A percentile compares a stretch with the other conserved stretches of the same genome.
Evolutionary conservation across 768 basidiomycete species (phyloP).

Genomic region (Filobasidium wieringae): DNA sequence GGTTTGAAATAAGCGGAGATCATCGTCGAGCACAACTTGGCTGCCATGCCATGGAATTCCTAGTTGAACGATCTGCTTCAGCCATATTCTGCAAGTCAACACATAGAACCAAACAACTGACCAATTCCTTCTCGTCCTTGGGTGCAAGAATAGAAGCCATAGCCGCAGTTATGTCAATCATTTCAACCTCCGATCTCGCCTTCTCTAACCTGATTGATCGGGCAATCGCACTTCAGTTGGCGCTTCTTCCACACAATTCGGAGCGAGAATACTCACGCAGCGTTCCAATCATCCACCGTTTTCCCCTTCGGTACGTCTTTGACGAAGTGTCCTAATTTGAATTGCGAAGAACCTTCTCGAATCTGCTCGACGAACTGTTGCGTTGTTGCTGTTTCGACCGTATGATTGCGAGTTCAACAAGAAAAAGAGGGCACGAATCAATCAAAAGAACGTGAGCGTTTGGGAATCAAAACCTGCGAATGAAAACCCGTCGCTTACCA

Average conservation of each 20-base stretch:
- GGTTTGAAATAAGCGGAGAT: constrained; percentile 73
- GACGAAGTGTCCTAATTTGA: constrained; percentile 51
- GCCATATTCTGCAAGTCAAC: neutral
- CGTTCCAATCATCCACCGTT: constrained; percentile 72
- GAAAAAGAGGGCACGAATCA: neutral
- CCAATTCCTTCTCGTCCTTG: constrained; percentile 86
- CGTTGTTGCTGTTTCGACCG: constrained; percentile 1
- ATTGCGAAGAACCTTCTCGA: constrained; percentile 3
- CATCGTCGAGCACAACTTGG: constrained; percentile 69
- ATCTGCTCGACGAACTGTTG: constrained; percentile 5
- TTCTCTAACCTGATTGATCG: constrained; percentile 43
- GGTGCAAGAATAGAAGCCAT: constrained; percentile 68
- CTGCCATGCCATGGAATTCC: constrained; percentile 62
- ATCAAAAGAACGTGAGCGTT: neutral
- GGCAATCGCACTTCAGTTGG: no score
- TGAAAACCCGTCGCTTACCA: neutral
- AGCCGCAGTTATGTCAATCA: constrained; percentile 64
- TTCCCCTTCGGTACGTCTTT: constrained; percentile 84
- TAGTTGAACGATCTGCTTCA: constrained; percentile 1
- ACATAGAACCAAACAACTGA: constrained; percentile 39
- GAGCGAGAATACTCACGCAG: neutral
- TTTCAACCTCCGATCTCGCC: constrained; percentile 53
- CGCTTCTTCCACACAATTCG: neutral
- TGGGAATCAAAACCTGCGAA: neutral
- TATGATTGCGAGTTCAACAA: no score